These are phyloP conservation scores for Aureobasidium sp. DNA, from an alignment of 2,329 filamentous ascomycete species.

Conservation along the genomic window DNA sequence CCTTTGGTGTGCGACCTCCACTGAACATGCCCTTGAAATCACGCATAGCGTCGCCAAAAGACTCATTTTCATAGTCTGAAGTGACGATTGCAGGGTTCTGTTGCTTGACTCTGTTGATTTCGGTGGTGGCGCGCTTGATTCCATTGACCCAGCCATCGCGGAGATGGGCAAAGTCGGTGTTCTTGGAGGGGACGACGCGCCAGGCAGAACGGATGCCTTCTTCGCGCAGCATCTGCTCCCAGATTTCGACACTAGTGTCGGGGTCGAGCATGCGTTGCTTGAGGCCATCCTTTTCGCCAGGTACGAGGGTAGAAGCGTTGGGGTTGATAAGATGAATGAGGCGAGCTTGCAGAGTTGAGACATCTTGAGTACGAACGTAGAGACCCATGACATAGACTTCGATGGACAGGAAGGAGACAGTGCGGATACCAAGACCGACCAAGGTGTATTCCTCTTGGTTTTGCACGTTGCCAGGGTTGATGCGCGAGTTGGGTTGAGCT, in stretches of 20 bases:
- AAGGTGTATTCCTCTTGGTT: slow-evolving; percentile 70
- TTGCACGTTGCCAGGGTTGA: slow-evolving; percentile 27
- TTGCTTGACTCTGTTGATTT: slow-evolving; percentile 9
- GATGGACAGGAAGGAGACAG: slow-evolving; percentile 81
- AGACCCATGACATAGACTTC: slow-evolving; percentile 85
- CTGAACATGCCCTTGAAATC: slow-evolving; percentile 79
- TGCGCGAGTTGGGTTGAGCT: slow-evolving; percentile 25
- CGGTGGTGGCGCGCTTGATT: slow-evolving; percentile 64
- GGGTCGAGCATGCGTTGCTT: slow-evolving; percentile 64
- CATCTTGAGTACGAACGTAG: slow-evolving; percentile 79
- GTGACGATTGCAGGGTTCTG: slow-evolving; percentile 23
- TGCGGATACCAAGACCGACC: slow-evolving; percentile 78
- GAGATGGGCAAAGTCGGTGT: slow-evolving; percentile 90
- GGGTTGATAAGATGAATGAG: slow-evolving; percentile 71
- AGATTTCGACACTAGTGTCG: slow-evolving; percentile 61
- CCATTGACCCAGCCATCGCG: slow-evolving; percentile 86
- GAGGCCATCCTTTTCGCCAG: slow-evolving; percentile 70
- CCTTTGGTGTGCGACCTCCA: slow-evolving; percentile 69
- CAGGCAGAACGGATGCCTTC: slow-evolving; percentile 68
- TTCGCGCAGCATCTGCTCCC: slow-evolving; percentile 62
- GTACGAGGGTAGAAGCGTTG: slow-evolving; percentile 73
- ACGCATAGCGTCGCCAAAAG: slow-evolving; percentile 66
- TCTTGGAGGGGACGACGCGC: slow-evolving; percentile 80
- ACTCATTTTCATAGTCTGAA: slow-evolving; percentile 59
- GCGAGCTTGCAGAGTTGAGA: slow-evolving; percentile 69